A percentile compares a stretch with the other conserved stretches of the same genome.
phyloP scores from a whole-genome alignment of 305 asterid species.

The Plantago rigida region DNA sequence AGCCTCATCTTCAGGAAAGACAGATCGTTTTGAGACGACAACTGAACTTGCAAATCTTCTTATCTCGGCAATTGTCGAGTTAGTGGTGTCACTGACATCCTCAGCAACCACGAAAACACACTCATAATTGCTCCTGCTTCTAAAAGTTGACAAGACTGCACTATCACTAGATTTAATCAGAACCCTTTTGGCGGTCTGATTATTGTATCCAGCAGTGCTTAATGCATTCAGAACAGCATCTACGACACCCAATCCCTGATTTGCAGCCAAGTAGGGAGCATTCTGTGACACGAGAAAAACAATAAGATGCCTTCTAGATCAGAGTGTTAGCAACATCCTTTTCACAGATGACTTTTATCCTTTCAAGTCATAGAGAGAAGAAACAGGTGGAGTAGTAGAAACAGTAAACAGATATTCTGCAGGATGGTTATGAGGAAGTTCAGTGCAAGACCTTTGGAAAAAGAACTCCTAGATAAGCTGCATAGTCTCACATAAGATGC shows the following conservation, averaged over 20 bases:
- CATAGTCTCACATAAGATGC: too few relatives aligned
- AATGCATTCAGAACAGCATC: slow-evolving; percentile 52
- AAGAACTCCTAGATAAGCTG: too few relatives aligned
- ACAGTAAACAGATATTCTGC: too few relatives aligned
- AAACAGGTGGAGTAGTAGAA: too few relatives aligned
- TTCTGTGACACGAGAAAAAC: slow-evolving; percentile 32
- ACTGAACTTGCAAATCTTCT: slow-evolving; percentile 55
- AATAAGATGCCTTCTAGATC: neutral
- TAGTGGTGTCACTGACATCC: slow-evolving; percentile 39
- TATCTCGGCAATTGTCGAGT: slow-evolving; percentile 54
- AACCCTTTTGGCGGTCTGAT: slow-evolving; percentile 41
- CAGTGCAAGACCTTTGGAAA: too few relatives aligned
- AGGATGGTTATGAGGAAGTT: too few relatives aligned
- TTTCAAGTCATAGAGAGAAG: too few relatives aligned
- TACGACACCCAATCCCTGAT: slow-evolving; percentile 55
- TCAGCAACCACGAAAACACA: slow-evolving; percentile 51
- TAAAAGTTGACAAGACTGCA: slow-evolving; percentile 47
- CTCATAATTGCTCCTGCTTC: slow-evolving; percentile 43
- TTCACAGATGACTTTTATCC: too few relatives aligned
- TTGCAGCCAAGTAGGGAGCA: slow-evolving; percentile 60
- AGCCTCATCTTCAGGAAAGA: slow-evolving; percentile 32
- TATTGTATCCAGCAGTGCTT: slow-evolving; percentile 41
- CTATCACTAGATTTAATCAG: slow-evolving; percentile 66
- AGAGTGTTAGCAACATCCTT: neutral
- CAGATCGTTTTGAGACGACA: slow-evolving; percentile 39